Percentiles rank a stretch among this genome's conserved stretches.
Evolutionary conservation across 169 alveolate genomes (phyloP).

Genomic region (Plasmodium blacklocki): DNA sequence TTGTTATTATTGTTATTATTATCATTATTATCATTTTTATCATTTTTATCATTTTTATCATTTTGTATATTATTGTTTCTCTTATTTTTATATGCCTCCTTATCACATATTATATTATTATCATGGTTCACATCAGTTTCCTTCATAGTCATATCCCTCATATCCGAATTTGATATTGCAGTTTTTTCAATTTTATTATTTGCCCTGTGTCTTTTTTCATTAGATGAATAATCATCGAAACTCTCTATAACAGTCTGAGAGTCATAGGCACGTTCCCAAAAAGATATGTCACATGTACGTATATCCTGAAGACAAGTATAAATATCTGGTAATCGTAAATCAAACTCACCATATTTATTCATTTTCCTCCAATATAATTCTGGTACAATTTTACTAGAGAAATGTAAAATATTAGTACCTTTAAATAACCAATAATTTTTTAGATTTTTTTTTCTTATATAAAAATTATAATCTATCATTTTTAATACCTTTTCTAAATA

Average conservation of each 20-base stretch:
- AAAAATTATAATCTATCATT: constrained; percentile 86
- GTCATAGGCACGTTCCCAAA: constrained; percentile 55
- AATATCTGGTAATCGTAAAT: constrained; percentile 78
- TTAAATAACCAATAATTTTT: constrained; percentile 89
- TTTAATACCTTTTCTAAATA: constrained; percentile 90
- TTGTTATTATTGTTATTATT: neutral
- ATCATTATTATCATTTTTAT: neutral
- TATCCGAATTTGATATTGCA: no score
- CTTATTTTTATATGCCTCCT: neutral
- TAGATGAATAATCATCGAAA: constrained; percentile 31
- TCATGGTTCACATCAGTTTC: neutral
- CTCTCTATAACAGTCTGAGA: constrained; percentile 59
- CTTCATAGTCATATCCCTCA: neutral
- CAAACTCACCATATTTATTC: constrained; percentile 84
- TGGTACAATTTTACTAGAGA: constrained; percentile 86
- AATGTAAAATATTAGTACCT: constrained; percentile 84
- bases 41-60: neutral
- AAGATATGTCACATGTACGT: constrained; percentile 63
- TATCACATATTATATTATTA: neutral
- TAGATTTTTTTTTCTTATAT: constrained; percentile 80
- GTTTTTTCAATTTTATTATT: neutral
- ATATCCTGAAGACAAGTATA: constrained; percentile 75
- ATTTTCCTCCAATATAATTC: constrained; percentile 81
- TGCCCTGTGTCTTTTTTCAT: neutral
- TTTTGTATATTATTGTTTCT: neutral